These are phyloP conservation scores for Sarcocystis neurona DNA, from an alignment of 169 alveolate species.

Conservation along the genomic window DNA sequence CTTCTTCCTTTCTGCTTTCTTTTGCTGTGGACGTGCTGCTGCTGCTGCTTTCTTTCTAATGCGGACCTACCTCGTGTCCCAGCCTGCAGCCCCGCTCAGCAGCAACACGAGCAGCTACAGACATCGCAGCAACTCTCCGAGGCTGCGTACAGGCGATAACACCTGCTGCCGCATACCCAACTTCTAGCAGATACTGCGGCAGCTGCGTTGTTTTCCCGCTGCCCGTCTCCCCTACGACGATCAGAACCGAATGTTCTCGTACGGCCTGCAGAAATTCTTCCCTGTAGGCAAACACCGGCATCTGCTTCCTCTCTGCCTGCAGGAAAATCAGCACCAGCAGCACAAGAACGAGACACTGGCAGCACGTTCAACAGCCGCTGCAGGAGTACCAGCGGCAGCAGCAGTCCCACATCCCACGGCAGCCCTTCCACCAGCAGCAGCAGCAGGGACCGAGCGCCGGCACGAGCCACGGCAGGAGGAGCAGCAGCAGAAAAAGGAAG, in stretches of 20 bases:
- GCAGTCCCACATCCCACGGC: not conserved
- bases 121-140: constrained; percentile 99
- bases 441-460: too few relatives aligned
- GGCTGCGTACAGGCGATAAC: constrained; percentile 99
- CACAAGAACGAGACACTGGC: not conserved
- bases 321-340: not conserved
- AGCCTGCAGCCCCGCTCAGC: constrained; percentile 95
- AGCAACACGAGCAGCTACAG: constrained; percentile 98
- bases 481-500: too few relatives aligned
- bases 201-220: constrained; percentile 99
- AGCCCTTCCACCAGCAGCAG: not conserved
- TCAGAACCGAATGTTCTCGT: constrained; percentile 90
- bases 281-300: constrained; percentile 94
- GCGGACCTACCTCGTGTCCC: constrained; percentile 87
- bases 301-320: constrained; percentile 70
- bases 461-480: too few relatives aligned
- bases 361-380: not conserved
- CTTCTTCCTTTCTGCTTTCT: too few relatives aligned
- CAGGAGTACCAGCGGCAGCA: not conserved
- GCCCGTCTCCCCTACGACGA: constrained; percentile 99
- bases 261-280: constrained; percentile 92
- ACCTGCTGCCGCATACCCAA: constrained; percentile 94
- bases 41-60: too few relatives aligned
- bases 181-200: constrained; percentile 96
- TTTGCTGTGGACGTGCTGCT: too few relatives aligned